These are phyloP conservation scores for Massarina eburnea DNA, from an alignment of 2,329 filamentous ascomycete genomes.

Conservation along the genomic window DNA sequence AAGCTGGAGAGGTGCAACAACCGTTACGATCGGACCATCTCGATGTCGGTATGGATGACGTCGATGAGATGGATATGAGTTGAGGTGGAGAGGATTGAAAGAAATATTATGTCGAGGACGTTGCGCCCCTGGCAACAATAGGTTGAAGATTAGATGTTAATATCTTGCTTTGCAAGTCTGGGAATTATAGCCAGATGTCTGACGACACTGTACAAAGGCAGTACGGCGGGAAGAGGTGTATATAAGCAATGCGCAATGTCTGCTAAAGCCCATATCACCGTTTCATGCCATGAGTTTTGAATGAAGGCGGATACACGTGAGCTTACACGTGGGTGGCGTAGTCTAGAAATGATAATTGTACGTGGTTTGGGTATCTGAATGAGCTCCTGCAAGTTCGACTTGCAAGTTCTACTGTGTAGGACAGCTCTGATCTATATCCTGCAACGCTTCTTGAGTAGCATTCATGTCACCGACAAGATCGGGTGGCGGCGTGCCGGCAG, in stretches of 20 bases:
- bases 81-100: constrained; percentile 24
- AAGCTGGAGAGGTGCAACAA: constrained; percentile 48
- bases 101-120: background rate
- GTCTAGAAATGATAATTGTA: constrained; percentile 7
- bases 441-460: constrained; percentile 70
- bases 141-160: too few relatives aligned
- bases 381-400: constrained; percentile 6
- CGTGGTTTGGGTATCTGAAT: constrained; percentile 29
- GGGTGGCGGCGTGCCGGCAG: constrained; percentile 81
- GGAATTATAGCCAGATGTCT: too few relatives aligned
- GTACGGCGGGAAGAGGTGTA: too few relatives aligned
- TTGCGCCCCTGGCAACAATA: background rate
- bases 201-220: too few relatives aligned
- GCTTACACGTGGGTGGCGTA: background rate
- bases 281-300: too few relatives aligned
- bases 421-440: constrained; percentile 61
- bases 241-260: too few relatives aligned
- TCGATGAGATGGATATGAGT: constrained; percentile 43
- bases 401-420: constrained; percentile 57
- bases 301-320: too few relatives aligned
- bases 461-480: constrained; percentile 91
- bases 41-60: constrained; percentile 10
- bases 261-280: too few relatives aligned
- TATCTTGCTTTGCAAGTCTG: too few relatives aligned
- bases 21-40: constrained; percentile 15